A percentile compares a stretch with the other conserved stretches of the same genome.
These are phyloP conservation scores for Lachnellula occidentalis DNA, from an alignment of 2,329 filamentous ascomycete species.

Conservation along the genomic window DNA sequence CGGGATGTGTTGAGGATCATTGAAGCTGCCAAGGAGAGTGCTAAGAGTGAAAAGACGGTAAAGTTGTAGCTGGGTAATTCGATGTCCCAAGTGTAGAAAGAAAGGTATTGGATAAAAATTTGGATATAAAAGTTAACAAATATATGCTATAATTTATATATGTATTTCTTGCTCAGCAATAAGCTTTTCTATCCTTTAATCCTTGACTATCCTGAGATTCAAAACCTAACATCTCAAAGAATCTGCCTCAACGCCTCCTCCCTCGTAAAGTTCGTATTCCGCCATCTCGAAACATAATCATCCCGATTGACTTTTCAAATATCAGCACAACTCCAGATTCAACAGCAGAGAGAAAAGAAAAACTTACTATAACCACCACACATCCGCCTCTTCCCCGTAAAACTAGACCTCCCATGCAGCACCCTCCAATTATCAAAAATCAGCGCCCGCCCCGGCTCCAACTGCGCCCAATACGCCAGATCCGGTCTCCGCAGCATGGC, in stretches of 20 bases:
- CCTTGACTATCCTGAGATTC: background rate
- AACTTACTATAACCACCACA: conserved; percentile 85
- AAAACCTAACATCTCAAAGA: conserved; percentile 11
- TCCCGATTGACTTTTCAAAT: conserved; percentile 62
- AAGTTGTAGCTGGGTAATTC: conserved; percentile 9
- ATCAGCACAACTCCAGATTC: conserved; percentile 11
- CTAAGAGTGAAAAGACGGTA: conserved; percentile 39
- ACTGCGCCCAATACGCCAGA: conserved; percentile 73
- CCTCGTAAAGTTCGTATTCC: conserved; percentile 58
- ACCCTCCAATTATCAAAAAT: conserved; percentile 97
- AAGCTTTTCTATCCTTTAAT: background rate
- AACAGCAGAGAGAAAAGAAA: conserved; percentile 23
- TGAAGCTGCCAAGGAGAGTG: conserved; percentile 50
- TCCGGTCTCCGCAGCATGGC: conserved; percentile 58
- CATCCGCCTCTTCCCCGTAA: conserved; percentile 78
- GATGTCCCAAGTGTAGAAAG: background rate
- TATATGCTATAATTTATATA: too few species aligned
- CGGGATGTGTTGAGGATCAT: conserved; percentile 50
- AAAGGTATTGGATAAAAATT: too few species aligned
- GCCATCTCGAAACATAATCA: conserved; percentile 72
- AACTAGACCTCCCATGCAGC: conserved; percentile 77
- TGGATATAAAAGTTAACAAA: too few species aligned
- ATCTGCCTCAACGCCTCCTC: conserved; percentile 25
- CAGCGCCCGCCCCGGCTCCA: conserved; percentile 71
- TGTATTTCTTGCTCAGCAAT: background rate